Conservation (phyloP, 2,329 filamentous ascomycete genomes). For the Fusarium domesticum region DNA sequence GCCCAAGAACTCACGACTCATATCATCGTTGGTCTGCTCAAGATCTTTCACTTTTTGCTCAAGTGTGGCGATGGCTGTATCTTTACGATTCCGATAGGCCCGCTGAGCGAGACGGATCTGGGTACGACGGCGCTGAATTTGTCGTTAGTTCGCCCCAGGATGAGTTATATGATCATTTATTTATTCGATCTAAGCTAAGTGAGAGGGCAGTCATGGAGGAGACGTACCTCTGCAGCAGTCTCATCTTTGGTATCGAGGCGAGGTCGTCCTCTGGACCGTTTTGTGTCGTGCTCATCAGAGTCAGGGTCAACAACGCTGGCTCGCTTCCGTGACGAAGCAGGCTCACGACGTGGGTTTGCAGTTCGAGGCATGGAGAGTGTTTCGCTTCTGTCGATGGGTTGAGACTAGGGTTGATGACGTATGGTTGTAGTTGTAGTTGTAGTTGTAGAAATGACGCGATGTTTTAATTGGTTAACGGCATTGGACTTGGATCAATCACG, state of each 20-base stretch:
- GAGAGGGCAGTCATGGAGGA: neutral
- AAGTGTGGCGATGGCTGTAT: slow-evolving; percentile 71
- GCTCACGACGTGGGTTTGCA: slow-evolving; percentile 1
- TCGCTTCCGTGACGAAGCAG: slow-evolving; percentile 23
- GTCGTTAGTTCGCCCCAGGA: slow-evolving; percentile 26
- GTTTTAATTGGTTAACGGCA: too few species aligned
- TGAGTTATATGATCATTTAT: too few species aligned
- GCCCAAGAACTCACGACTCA: slow-evolving; percentile 67
- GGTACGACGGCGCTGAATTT: slow-evolving; percentile 67
- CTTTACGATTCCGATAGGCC: slow-evolving; percentile 81
- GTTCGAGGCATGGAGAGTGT: slow-evolving; percentile 9
- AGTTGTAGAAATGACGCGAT: neutral
- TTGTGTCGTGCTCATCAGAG: slow-evolving; percentile 46
- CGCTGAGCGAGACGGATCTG: slow-evolving; percentile 85
- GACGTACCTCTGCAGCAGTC: slow-evolving; percentile 70
- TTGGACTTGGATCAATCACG: too few species aligned
- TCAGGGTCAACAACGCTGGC: slow-evolving; percentile 21
- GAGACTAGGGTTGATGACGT: neutral
- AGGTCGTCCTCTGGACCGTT: slow-evolving; percentile 69
- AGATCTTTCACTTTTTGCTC: slow-evolving; percentile 68
- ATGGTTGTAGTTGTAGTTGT: neutral
- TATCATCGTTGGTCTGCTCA: slow-evolving; percentile 66
- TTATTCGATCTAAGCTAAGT: too few species aligned
- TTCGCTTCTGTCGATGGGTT: neutral
- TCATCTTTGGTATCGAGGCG: slow-evolving; percentile 74